A percentile compares a stretch with the other conserved stretches of the same genome.
Conservation (phyloP, 345 rosid species). For the Gossypium turneri region DNA sequence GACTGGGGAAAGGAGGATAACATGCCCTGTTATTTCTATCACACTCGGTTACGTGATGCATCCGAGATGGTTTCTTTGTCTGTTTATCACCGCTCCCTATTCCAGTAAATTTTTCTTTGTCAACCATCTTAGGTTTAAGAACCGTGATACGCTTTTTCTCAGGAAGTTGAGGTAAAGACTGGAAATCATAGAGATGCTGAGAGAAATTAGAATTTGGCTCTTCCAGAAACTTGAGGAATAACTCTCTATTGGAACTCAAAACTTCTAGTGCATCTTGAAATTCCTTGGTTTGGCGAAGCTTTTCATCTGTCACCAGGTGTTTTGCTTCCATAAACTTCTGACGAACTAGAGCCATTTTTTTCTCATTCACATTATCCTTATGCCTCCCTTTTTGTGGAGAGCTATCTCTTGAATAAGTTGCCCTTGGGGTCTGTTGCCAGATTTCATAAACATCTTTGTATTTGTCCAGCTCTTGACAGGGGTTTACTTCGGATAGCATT, state of each 20-base stretch:
- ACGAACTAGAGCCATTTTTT: slow-evolving; percentile 71
- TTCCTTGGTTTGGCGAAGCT: slow-evolving; percentile 70
- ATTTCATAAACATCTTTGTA: slow-evolving; percentile 58
- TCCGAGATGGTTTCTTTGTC: slow-evolving; percentile 37
- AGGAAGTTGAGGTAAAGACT: slow-evolving; percentile 49
- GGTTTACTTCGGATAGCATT: slow-evolving; percentile 32
- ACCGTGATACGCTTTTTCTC: slow-evolving; percentile 84
- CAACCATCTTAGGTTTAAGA: slow-evolving; percentile 72
- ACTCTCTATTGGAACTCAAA: slow-evolving; percentile 68
- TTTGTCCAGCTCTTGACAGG: slow-evolving; percentile 37
- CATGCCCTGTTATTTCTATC: slow-evolving; percentile 36
- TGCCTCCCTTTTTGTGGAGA: slow-evolving; percentile 44
- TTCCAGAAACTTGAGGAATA: slow-evolving; percentile 67
- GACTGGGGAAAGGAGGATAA: slow-evolving; percentile 38
- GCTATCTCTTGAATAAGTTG: slow-evolving; percentile 36
- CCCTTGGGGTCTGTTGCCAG: slow-evolving; percentile 55
- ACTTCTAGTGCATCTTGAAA: slow-evolving; percentile 80
- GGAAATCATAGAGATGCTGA: slow-evolving; percentile 48
- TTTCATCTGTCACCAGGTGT: slow-evolving; percentile 66
- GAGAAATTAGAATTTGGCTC: slow-evolving; percentile 71
- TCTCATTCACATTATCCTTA: slow-evolving; percentile 33
- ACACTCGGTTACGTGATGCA: slow-evolving; percentile 38
- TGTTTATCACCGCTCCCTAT: slow-evolving; percentile 41
- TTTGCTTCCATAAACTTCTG: slow-evolving; percentile 86
- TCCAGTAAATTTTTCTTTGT: slow-evolving; percentile 42